A percentile compares a stretch with the other conserved stretches of the same genome.
Evolutionary conservation across 106 monocot genomes (phyloP).

Genomic region (Acorus calamus): DNA sequence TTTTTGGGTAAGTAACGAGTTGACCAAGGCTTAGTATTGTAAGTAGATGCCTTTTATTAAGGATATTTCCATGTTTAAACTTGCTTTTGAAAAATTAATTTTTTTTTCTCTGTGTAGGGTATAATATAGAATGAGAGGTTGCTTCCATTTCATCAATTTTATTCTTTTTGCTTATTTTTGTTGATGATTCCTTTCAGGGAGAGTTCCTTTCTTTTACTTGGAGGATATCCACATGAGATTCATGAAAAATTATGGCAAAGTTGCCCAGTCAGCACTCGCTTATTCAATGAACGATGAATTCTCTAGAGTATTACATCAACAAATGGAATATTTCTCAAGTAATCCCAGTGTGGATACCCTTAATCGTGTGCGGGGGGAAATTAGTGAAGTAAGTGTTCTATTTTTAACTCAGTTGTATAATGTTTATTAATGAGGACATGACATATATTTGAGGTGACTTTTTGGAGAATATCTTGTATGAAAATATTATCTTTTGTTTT

Average conservation of each 20-base stretch:
- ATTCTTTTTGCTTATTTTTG: neutral
- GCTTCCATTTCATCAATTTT: neutral
- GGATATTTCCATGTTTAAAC: no score
- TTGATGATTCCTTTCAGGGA: slow-evolving; percentile 29
- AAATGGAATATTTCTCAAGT: slow-evolving; percentile 94
- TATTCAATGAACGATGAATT: slow-evolving; percentile 99
- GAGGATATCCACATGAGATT: slow-evolving; percentile 98
- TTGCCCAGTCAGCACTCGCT: slow-evolving; percentile 76
- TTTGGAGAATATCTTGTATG: no score
- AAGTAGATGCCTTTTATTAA: no score
- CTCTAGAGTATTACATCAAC: slow-evolving; percentile 90
- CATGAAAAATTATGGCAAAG: slow-evolving; percentile 89
- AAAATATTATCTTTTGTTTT: no score
- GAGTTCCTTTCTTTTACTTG: slow-evolving; percentile 86
- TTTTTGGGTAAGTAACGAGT: no score
- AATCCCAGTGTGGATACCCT: slow-evolving; percentile 81
- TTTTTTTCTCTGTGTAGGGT: neutral
- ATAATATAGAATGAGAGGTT: neutral
- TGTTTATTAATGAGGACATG: no score
- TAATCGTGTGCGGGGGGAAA: slow-evolving; percentile 82
- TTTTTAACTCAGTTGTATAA: no score
- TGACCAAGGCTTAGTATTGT: no score
- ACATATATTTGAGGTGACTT: no score
- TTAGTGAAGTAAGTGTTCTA: slow-evolving; percentile 57
- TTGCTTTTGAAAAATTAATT: no score